Conservation (phyloP, 2,329 filamentous ascomycete species). For the Fusarium sarcochroum region DNA sequence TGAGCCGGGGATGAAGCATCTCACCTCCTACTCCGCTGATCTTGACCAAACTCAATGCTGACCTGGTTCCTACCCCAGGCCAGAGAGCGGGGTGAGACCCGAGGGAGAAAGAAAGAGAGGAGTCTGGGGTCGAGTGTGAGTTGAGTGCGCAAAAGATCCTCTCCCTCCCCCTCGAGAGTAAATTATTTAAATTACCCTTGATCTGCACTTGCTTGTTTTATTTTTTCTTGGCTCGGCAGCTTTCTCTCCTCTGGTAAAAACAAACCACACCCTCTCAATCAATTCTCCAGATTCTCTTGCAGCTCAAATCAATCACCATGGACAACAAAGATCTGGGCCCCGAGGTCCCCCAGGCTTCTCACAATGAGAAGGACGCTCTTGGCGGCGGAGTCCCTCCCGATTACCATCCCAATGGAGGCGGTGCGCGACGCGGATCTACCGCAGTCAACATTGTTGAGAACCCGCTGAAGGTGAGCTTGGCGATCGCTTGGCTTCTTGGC, state of each 20-base stretch:
- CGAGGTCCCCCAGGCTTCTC: constrained; percentile 20
- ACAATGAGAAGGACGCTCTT: constrained; percentile 12
- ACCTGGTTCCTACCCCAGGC: constrained; percentile 10
- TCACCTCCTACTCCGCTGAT: constrained; percentile 9
- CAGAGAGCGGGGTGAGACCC: not conserved
- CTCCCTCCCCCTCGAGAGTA: too few relatives aligned
- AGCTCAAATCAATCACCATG: constrained; percentile 2
- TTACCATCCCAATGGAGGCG: not conserved
- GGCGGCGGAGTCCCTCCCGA: not conserved
- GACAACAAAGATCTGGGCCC: constrained; percentile 28
- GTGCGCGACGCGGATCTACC: constrained; percentile 23
- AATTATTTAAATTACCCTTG: constrained; percentile 23
- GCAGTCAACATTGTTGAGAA: constrained; percentile 30
- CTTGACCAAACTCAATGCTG: constrained; percentile 23
- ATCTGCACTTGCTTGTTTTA: not conserved
- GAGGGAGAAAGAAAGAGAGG: not conserved
- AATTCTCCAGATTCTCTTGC: not conserved
- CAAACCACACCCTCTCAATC: not conserved
- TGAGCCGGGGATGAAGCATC: constrained; percentile 19
- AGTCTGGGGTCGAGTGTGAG: not conserved
- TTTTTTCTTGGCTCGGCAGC: constrained; percentile 5
- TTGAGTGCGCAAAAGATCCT: not conserved
- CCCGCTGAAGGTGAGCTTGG: constrained; percentile 31
- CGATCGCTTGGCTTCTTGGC: constrained; percentile 17
- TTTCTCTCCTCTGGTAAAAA: not conserved